Base-by-base conservation (phyloP, 2,329 filamentous ascomycete species). In the Exophiala spinifera region DNA sequence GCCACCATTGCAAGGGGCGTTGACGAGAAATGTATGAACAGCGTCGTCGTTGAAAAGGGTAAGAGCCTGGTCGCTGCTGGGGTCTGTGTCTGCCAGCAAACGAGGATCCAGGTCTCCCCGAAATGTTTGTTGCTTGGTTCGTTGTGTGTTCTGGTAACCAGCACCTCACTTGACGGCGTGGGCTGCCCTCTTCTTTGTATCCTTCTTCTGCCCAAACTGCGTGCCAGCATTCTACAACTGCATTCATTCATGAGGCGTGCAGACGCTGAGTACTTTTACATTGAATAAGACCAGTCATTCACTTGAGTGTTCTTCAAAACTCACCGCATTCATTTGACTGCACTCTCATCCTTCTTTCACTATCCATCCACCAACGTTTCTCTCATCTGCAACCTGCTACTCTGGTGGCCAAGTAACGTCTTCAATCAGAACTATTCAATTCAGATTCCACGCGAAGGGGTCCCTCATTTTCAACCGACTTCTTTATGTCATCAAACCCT, bases 401-500 rank as follows among this genome's bases (percentile, higher is more conserved):
- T n/a, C n/a, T n/a, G n/a, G n/a, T n/a, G n/a, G n/a, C n/a, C n/a
- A n/a, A n/a, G n/a, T n/a, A n/a, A n/a, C n/a, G 19, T 51, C 40
- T 21, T 17, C 5, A 19, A 20, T 28, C 4, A 47, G 11, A 11
- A 34, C 15, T 15, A 5, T 33, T 34, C n/a, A 19, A 8, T 31
- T 33, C 23, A 33, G 15, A 5, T 34, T 19, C 46, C 2, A 20
- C 10, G 17, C 23, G 17, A 23, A 6, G 15, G 3, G n/a, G n/a
- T 10, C 10, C 14, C 7, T 5, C 14, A 8, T 37, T 39, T 23
- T 3, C 17, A 23, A 13, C 2, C 20, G 31, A 15, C 11, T 14
- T 17, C 31, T 51, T 55, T 43, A 48, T 58, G 46, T 55, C 20
- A 49, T 42, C 34, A 13, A n/a, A 42, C 39, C 28, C 36, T 39